Evolutionary conservation across 2,329 filamentous ascomycete species (phyloP).

Genomic region (Calonectria leucothoes): DNA sequence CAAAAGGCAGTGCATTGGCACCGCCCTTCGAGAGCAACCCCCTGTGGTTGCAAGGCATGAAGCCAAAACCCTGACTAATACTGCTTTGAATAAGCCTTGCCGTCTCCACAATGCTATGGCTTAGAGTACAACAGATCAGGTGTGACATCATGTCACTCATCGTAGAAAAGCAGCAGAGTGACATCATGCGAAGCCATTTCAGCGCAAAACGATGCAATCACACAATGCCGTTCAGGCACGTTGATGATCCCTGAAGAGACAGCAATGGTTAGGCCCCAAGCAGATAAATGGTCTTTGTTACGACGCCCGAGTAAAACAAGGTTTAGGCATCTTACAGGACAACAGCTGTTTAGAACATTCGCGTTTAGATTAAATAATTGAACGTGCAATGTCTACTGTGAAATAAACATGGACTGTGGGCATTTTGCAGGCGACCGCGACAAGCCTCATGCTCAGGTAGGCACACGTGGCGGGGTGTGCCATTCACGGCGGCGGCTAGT

Average conservation of each 20-base stretch:
- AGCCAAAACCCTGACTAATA: neutral
- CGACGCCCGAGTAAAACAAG: neutral
- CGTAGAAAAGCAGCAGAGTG: neutral
- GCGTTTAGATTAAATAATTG: neutral
- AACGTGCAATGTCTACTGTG: neutral
- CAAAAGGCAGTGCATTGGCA: constrained; percentile 1
- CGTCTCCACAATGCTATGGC: neutral
- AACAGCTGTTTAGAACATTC: neutral
- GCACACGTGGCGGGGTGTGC: neutral
- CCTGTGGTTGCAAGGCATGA: neutral
- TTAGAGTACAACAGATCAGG: neutral
- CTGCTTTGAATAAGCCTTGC: neutral
- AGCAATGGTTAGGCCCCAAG: neutral
- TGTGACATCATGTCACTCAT: neutral
- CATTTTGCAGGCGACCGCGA: neutral
- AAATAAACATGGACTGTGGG: neutral
- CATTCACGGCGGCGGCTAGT: neutral
- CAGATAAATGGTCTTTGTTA: neutral
- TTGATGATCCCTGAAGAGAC: neutral
- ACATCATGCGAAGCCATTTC: neutral
- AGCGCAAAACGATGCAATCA: neutral
- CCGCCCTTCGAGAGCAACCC: neutral
- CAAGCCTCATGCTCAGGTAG: neutral
- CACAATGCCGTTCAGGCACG: neutral
- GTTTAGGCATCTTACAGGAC: neutral